Base-by-base conservation (phyloP, 495 filamentous ascomycete species). In the Hyaloscypha bicolor region DNA sequence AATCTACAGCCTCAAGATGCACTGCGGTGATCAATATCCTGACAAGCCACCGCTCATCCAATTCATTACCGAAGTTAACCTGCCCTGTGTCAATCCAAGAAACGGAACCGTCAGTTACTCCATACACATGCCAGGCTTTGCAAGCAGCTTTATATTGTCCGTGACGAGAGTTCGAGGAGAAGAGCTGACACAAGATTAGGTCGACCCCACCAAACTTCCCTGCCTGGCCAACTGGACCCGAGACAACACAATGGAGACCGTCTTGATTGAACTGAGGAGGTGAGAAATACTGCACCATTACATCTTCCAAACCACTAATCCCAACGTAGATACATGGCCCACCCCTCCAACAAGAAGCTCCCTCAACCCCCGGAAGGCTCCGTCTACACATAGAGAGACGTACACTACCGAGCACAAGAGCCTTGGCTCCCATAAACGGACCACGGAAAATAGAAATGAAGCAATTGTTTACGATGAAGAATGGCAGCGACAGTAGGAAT, bases 1-100 rank as follows among this genome's bases (percentile, higher is more conserved):
- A 66, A 99, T 99, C 79, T 99, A 99, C 83, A 94, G 91, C 73
- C 84, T 98, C 64, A 96, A 97, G 77, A 97, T 99, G 77, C 92
- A 98, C 82, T 99, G 95, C 78, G 94, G 94, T 62, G 81, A 88
- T 51, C 81, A 91, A 66, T 99, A 99, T 76, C 95, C 95, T 8
- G 93, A 95, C 74, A 81, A 85, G 64, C 96, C 95, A 45, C 95
- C 95, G 0, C 88, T 87, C 19, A 90, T 99, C 69, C 87, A 93
- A 73, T 98, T 99, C 74, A 87, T 93, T 65, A 96, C 91, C 65
- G 90, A 91, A 74, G 90, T 99, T 79, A 99, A 99, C 79, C 87
- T 98, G 9, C 95, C 95, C 35, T 96, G 95, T 70, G 95, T 99
- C 57, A 92, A 92, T 78, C 81, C 80, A 65, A 82, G 78, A 66